Evolutionary conservation across 768 basidiomycete genomes (phyloP).

Genomic region (Grammothele lineata): DNA sequence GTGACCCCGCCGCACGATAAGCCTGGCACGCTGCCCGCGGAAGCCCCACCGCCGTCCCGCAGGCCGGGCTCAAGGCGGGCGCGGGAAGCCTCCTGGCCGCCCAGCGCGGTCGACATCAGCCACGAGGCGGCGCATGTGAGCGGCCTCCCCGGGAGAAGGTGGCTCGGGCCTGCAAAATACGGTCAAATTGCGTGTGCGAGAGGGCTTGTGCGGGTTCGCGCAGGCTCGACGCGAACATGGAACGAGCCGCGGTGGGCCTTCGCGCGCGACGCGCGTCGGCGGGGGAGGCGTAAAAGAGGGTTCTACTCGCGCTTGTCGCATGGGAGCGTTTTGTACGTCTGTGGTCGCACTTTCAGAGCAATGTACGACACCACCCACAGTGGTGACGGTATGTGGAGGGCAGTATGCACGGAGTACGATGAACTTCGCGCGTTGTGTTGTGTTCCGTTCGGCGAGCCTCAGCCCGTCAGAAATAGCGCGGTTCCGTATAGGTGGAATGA

Average conservation of each 20-base stretch:
- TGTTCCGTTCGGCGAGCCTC: no score
- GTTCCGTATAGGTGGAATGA: no score
- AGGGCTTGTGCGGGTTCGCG: no score
- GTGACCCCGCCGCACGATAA: not conserved
- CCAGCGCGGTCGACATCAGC: slow-evolving; percentile 9
- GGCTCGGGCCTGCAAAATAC: no score
- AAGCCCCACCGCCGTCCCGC: slow-evolving; percentile 2
- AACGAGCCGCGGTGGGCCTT: no score
- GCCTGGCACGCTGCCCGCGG: not conserved
- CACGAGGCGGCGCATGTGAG: slow-evolving; percentile 15
- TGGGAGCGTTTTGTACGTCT: not conserved
- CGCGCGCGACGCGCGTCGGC: no score
- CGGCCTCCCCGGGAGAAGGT: not conserved
- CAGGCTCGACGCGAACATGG: not conserved
- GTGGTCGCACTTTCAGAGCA: not conserved
- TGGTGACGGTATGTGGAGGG: no score
- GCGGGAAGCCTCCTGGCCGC: slow-evolving; percentile 6
- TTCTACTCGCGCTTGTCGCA: not conserved
- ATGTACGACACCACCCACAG: no score
- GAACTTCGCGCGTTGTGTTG: no score
- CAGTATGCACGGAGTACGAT: no score
- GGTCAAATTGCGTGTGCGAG: no score
- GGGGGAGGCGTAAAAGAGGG: slow-evolving; percentile 2
- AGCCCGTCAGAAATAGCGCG: no score
- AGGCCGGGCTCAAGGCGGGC: slow-evolving; percentile 1